These are phyloP conservation scores for Acanthamoeba healyi DNA, from an alignment of 208 protist genomes.

Conservation along the genomic window DNA sequence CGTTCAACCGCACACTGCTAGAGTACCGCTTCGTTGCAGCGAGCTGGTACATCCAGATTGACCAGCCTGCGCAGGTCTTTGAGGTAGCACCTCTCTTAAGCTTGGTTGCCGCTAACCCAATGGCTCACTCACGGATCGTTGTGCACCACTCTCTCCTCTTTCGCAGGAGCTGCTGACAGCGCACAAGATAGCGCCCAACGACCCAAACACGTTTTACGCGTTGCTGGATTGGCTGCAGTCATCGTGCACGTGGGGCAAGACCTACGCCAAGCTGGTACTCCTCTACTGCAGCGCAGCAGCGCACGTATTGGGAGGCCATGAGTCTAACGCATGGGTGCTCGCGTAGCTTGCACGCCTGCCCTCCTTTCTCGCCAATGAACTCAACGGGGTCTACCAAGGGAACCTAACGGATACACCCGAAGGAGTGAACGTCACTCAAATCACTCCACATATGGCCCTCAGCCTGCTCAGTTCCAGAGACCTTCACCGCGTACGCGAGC, in stretches of 20 bases:
- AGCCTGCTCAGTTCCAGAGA: neutral
- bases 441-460: neutral
- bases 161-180: neutral
- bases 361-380: neutral
- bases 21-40: neutral
- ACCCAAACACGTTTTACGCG: neutral
- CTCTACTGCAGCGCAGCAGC: too few species aligned
- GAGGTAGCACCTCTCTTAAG: neutral
- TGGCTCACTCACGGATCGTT: too few species aligned
- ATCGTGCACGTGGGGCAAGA: slow-evolving; percentile 16
- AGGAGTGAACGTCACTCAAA: neutral
- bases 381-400: neutral
- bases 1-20: neutral
- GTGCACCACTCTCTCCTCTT: too few species aligned
- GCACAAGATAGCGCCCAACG: neutral
- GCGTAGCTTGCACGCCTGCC: neutral
- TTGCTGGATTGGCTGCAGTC: slow-evolving; percentile 12
- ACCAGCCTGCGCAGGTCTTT: neutral
- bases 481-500: neutral
- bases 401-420: neutral
- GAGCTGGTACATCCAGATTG: neutral
- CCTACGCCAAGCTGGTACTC: slow-evolving; percentile 10
- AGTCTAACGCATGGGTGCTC: neutral
- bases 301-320: too few species aligned
- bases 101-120: neutral